These are phyloP conservation scores for Psilocybe subaeruginosa DNA, from an alignment of 768 basidiomycete species.

Conservation along the genomic window DNA sequence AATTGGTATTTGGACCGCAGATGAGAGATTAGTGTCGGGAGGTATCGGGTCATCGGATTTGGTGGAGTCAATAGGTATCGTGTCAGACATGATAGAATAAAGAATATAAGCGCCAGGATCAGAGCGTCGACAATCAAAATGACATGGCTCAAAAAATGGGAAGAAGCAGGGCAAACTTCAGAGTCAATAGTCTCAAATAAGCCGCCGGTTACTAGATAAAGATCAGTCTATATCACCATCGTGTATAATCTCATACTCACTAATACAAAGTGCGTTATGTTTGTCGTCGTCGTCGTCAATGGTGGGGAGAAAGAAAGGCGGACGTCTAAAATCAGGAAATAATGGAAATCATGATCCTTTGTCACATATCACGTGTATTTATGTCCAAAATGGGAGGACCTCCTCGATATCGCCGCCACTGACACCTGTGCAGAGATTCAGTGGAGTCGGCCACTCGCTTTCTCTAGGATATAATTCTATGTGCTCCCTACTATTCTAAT, in stretches of 20 bases:
- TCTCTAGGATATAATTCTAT: too few species aligned
- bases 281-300: constrained; percentile 29
- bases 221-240: background rate
- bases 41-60: constrained; percentile 31
- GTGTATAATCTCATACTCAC: background rate
- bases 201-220: constrained; percentile 14
- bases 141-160: constrained; percentile 31
- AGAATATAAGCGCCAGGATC: constrained; percentile 12
- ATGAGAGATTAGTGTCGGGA: constrained; percentile 29
- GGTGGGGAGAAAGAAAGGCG: constrained; percentile 14
- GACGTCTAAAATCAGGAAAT: constrained; percentile 15
- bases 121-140: constrained; percentile 24
- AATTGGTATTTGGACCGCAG: constrained; percentile 24
- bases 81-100: constrained; percentile 24
- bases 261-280: constrained; percentile 23
- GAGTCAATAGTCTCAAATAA: constrained; percentile 12
- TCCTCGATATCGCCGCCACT: background rate
- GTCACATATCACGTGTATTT: constrained; percentile 12
- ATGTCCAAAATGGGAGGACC: background rate
- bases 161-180: constrained; percentile 4
- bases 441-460: too few species aligned
- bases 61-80: constrained; percentile 20
- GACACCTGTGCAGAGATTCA: too few species aligned
- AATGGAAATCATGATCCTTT: constrained; percentile 16
- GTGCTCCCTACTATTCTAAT: too few species aligned